Evolutionary conservation across 169 alveolate genomes (phyloP).

Genomic region (Blepharisma undulans): DNA sequence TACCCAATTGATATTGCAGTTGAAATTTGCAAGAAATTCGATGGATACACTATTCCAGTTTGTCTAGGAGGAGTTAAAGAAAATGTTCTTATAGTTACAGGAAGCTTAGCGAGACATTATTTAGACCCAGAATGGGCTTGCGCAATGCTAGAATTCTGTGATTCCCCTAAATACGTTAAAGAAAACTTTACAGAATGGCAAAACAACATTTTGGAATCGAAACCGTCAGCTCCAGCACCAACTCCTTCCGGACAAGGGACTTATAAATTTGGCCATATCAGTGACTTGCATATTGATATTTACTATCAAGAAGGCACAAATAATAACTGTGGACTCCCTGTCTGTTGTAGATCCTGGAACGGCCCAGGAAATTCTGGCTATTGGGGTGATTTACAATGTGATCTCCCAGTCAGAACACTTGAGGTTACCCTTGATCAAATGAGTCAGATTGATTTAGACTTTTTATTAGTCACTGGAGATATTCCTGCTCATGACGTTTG

Average conservation of each 20-base stretch:
- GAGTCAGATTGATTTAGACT: conserved; percentile 61
- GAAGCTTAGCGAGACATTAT: background rate
- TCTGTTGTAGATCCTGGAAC: conserved; percentile 63
- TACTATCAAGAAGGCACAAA: conserved; percentile 63
- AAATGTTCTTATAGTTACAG: background rate
- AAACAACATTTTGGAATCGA: background rate
- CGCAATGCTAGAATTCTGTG: background rate
- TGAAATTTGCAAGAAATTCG: background rate
- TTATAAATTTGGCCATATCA: conserved; percentile 57
- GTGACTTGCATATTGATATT: conserved; percentile 76
- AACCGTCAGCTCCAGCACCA: conserved; percentile 29
- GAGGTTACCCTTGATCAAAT: conserved; percentile 39
- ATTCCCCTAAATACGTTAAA: background rate
- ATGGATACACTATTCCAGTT: background rate
- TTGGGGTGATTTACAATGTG: conserved; percentile 61
- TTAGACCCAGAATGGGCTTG: conserved; percentile 11
- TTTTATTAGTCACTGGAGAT: conserved; percentile 65
- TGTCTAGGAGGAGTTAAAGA: conserved; percentile 28
- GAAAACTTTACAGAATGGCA: conserved; percentile 29
- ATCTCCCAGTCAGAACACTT: conserved; percentile 46
- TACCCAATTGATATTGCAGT: background rate
- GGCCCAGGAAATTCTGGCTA: conserved; percentile 53
- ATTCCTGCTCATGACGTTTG: conserved; percentile 58
- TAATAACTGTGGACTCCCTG: conserved; percentile 64
- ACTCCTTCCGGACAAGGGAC: conserved; percentile 11